Conservation (phyloP, 2,329 filamentous ascomycete species). For the Microsporum canis region DNA sequence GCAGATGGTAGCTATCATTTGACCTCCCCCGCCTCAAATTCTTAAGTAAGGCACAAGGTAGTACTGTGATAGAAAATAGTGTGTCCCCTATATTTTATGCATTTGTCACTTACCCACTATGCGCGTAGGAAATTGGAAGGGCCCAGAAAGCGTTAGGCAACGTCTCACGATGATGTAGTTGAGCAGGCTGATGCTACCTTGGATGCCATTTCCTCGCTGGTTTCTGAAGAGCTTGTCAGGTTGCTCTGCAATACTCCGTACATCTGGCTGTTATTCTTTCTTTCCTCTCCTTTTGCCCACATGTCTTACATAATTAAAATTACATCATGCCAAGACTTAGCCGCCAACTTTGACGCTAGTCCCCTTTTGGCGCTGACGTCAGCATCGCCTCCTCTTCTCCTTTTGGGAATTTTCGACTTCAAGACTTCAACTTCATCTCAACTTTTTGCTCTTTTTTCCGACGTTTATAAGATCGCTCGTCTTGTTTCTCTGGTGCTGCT, state of each 20-base stretch:
- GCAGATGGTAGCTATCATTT: neutral
- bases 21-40: neutral
- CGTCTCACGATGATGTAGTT: too few species aligned
- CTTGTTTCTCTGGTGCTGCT: neutral
- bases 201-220: too few species aligned
- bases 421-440: neutral
- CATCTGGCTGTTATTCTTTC: neutral
- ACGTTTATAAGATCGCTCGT: neutral
- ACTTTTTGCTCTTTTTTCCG: neutral
- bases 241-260: too few species aligned
- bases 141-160: too few species aligned
- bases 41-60: neutral
- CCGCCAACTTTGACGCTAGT: neutral
- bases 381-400: neutral
- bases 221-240: too few species aligned
- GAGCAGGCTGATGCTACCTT: too few species aligned
- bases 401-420: neutral
- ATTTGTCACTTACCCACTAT: too few species aligned
- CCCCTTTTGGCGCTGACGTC: neutral
- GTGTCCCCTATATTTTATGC: too few species aligned
- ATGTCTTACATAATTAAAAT: neutral
- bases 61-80: too few species aligned
- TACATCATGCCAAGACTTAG: neutral
- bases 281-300: neutral
- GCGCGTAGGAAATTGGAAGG: too few species aligned